Evolutionary conservation across 2,329 filamentous ascomycete species (phyloP).

Genomic region (Zasmidium citrigriseum): DNA sequence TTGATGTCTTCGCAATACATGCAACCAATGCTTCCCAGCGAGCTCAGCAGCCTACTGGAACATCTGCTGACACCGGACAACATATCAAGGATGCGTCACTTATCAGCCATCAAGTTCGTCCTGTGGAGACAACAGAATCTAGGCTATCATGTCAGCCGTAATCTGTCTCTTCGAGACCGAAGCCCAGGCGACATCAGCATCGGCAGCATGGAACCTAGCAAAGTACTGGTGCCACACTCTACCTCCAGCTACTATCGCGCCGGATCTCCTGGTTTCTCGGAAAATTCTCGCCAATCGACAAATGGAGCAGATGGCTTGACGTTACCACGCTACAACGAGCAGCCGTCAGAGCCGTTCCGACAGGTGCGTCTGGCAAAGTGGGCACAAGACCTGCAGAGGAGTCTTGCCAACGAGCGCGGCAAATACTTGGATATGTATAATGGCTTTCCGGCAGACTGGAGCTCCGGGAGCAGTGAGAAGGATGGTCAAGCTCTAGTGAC

Average conservation of each 20-base stretch:
- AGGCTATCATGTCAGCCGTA: slow-evolving; percentile 19
- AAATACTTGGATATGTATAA: slow-evolving; percentile 63
- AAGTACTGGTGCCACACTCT: slow-evolving; percentile 33
- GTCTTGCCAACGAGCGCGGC: slow-evolving; percentile 70
- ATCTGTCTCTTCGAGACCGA: slow-evolving; percentile 22
- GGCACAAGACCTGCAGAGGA: slow-evolving; percentile 78
- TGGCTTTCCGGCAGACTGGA: slow-evolving; percentile 63
- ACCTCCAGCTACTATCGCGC: slow-evolving; percentile 36
- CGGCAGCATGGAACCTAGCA: slow-evolving; percentile 32
- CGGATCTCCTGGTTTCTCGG: slow-evolving; percentile 31
- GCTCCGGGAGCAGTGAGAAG: slow-evolving; percentile 51
- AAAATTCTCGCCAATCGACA: slow-evolving; percentile 17
- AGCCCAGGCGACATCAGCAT: slow-evolving; percentile 28
- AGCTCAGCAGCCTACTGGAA: slow-evolving; percentile 69
- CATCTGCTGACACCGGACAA: slow-evolving; percentile 77
- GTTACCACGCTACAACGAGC: slow-evolving; percentile 50
- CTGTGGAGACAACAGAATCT: slow-evolving; percentile 59
- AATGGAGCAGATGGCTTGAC: slow-evolving; percentile 45
- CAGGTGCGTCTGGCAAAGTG: slow-evolving; percentile 77
- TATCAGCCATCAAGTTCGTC: slow-evolving; percentile 78
- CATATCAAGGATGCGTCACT: slow-evolving; percentile 77
- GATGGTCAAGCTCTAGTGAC: slow-evolving; percentile 21
- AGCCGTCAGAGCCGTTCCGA: slow-evolving; percentile 61
- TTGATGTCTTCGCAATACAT: slow-evolving; percentile 92
- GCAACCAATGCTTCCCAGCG: slow-evolving; percentile 74